A percentile compares a stretch with the other conserved stretches of the same genome.
phyloP scores from a whole-genome alignment of 2,329 filamentous ascomycete species.

The Alternaria sp. region DNA sequence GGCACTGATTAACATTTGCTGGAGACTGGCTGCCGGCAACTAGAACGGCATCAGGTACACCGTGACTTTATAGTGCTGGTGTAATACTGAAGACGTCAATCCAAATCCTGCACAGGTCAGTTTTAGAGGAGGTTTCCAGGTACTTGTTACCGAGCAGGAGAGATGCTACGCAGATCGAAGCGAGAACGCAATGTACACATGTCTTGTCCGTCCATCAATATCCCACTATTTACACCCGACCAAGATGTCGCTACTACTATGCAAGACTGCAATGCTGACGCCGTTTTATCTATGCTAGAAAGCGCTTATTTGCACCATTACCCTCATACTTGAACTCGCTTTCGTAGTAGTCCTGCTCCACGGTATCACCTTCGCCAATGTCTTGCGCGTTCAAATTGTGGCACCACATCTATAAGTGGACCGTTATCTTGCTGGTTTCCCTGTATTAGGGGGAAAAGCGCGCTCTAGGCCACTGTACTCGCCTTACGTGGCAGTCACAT shows the following conservation, averaged over 20 bases:
- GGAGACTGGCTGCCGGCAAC: slow-evolving; percentile 30
- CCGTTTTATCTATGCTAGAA: not conserved
- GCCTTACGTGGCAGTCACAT: not conserved
- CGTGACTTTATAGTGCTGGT: not conserved
- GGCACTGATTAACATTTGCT: slow-evolving; percentile 35
- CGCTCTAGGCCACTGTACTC: not conserved
- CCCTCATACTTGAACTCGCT: not conserved
- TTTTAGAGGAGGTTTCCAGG: not conserved
- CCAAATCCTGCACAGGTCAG: not conserved
- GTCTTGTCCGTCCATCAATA: not conserved
- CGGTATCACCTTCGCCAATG: not conserved
- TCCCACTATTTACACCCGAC: not conserved
- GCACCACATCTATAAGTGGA: not conserved
- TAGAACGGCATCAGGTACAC: slow-evolving; percentile 15
- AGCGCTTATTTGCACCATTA: not conserved
- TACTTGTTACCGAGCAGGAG: not conserved
- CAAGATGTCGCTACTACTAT: not conserved
- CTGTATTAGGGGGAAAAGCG: not conserved
- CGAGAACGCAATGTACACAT: not conserved
- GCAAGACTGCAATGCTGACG: not conserved
- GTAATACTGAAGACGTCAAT: not conserved
- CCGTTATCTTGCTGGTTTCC: not conserved
- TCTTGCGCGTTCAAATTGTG: not conserved
- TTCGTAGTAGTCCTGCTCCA: not conserved
- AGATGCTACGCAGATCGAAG: not conserved